Evolutionary conservation across 257 asterid species (phyloP).

Genomic region (Parsonsia alboflavescens): DNA sequence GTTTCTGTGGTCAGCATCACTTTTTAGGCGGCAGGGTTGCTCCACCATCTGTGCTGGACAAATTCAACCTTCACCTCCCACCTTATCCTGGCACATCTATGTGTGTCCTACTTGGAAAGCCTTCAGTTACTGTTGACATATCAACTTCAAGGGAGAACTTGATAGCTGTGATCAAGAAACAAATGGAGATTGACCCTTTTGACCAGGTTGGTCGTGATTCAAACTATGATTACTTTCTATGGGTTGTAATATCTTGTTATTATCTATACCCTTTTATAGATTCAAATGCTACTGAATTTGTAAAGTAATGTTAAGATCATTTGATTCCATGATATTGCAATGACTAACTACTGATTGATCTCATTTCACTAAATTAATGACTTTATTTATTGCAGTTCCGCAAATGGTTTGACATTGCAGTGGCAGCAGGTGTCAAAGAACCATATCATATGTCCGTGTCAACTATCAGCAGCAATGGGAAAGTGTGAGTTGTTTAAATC

Average conservation of each 20-base stretch:
- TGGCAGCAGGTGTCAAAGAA: slow-evolving; percentile 28
- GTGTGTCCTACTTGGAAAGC: slow-evolving; percentile 24
- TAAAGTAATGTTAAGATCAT: neutral
- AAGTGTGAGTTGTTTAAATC: slow-evolving; percentile 16
- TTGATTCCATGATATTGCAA: neutral
- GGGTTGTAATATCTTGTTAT: slow-evolving; percentile 1
- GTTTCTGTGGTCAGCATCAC: slow-evolving; percentile 30
- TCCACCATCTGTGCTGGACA: slow-evolving; percentile 23
- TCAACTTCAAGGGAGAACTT: slow-evolving; percentile 9
- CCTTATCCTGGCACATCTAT: slow-evolving; percentile 33
- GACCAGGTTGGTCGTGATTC: slow-evolving; percentile 27
- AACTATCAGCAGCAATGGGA: slow-evolving; percentile 30
- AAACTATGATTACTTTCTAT: neutral
- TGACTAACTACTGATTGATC: neutral
- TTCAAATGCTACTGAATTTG: neutral
- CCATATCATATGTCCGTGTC: slow-evolving; percentile 32
- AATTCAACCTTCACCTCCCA: slow-evolving; percentile 29
- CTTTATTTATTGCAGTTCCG: slow-evolving; percentile 23
- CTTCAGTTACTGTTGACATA: slow-evolving; percentile 12
- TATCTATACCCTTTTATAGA: neutral
- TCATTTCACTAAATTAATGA: neutral
- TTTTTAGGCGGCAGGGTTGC: slow-evolving; percentile 33
- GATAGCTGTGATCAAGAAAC: slow-evolving; percentile 10
- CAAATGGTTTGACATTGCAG: slow-evolving; percentile 31
- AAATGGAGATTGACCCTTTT: slow-evolving; percentile 12